Evolutionary conservation across 2,329 filamentous ascomycete genomes (phyloP).

Genomic region (Thyridium curvatum): DNA sequence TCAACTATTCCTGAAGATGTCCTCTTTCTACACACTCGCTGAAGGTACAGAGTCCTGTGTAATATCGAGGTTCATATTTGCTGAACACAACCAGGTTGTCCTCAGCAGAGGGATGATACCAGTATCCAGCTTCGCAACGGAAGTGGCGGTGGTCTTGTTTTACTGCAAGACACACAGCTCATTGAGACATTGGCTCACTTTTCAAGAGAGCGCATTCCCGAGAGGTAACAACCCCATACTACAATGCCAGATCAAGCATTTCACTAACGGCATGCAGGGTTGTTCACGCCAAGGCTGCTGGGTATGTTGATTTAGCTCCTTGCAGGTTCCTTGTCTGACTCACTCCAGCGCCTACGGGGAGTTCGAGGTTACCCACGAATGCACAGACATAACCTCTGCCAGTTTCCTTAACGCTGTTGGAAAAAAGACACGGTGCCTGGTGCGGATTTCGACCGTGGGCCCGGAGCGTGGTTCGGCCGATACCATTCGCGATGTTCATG

Average conservation of each 20-base stretch:
- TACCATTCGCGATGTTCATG: slow-evolving; percentile 56
- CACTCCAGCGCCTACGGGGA: slow-evolving; percentile 40
- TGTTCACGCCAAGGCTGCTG: slow-evolving; percentile 1
- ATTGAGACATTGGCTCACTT: slow-evolving; percentile 52
- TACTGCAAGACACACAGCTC: slow-evolving; percentile 45
- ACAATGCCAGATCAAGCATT: background rate
- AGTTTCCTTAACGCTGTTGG: slow-evolving; percentile 46
- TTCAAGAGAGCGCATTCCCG: slow-evolving; percentile 51
- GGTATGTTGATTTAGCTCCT: background rate
- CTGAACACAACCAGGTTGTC: too few relatives aligned
- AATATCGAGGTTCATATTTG: too few relatives aligned
- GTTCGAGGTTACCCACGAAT: slow-evolving; percentile 55
- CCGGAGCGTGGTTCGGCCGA: slow-evolving; percentile 32
- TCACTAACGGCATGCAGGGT: too few relatives aligned
- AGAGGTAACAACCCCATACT: slow-evolving; percentile 24
- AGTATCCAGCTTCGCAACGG: slow-evolving; percentile 6
- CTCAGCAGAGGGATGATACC: background rate
- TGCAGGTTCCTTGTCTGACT: background rate
- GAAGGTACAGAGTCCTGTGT: slow-evolving; percentile 16
- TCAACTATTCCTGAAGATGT: too few relatives aligned
- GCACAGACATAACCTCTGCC: slow-evolving; percentile 48
- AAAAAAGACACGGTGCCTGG: slow-evolving; percentile 47
- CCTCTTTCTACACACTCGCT: slow-evolving; percentile 15
- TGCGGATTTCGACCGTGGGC: slow-evolving; percentile 44
- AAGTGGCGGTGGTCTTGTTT: slow-evolving; percentile 28